Evolutionary conservation across 2,329 filamentous ascomycete genomes (phyloP), one percentile per base, ranked within the genome.

Genomic region (Penicillium sp.): DNA sequence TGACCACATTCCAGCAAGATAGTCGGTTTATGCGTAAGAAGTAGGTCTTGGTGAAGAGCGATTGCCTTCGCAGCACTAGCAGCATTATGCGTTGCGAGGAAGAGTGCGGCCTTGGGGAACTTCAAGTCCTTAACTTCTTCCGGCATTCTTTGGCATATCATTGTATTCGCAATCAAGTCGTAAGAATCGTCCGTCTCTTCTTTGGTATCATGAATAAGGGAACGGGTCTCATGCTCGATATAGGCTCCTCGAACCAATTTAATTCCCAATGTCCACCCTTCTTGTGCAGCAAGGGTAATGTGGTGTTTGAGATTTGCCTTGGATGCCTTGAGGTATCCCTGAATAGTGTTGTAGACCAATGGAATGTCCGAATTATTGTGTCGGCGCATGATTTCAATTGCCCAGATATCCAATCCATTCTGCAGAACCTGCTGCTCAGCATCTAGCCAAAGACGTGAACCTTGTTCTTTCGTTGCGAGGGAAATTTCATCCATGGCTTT

Each of bases 1-100:
- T 95, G 91, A 1, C 88, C 88, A 70, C 88, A 90, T n/a, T 76
- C 72, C 1, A 81, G 69, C 3, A 74, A 66, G 37, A 72, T 60
- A 25, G 69, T 69, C 50, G 68, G 61, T 54, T 71, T 64, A 40
- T 78, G 75, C 5, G 67, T 48, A 11, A 72, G 68, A 18, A 80
- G 76, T 11, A 80, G 74, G 2, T 60, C 26, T 25, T 57, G 61
- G 6, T 67, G 62, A 1, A 69, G 62, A 2, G 68, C 60, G 52
- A 77, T 77, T 2, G 80, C 81, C 31, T 73, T 73, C 8, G 72
- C 60, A 46, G 81, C 75, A 9, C 78, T 78, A 26, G 68, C 65
- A 4, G 73, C 69, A 63, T 83, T 83, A 70, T 83, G 81, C 0
- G 81, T 80, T 20, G 81, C 81, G 26, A 83, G 75, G 44, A 84